phyloP scores from a whole-genome alignment of 73 alveolate species.

The Tetrahymena malaccensis region DNA sequence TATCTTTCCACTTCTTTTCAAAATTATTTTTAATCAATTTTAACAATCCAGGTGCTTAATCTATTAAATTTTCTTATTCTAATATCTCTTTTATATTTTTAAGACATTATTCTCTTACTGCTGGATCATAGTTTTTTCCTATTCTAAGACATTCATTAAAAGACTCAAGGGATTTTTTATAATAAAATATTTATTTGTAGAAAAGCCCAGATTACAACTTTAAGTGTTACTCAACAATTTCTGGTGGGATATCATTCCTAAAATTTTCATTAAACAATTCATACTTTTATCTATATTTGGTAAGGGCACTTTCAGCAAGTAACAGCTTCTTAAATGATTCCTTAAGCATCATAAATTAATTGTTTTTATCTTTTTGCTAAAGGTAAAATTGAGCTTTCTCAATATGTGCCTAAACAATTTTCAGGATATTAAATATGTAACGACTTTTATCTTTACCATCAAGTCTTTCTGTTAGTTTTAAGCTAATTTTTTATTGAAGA shows the following conservation, averaged over 20 bases:
- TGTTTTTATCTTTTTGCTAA: neutral
- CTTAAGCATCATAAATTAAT: neutral
- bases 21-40: neutral
- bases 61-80: neutral
- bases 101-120: neutral
- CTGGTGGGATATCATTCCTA: neutral
- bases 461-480: neutral
- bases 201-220: neutral
- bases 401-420: neutral
- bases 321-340: neutral
- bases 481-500: neutral
- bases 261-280: neutral
- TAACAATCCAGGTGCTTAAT: neutral
- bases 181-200: neutral
- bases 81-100: neutral
- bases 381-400: neutral
- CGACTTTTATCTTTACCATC: neutral
- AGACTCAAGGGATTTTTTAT: neutral
- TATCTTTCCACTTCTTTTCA: neutral
- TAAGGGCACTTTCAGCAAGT: neutral
- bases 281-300: neutral
- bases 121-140: neutral
- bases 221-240: neutral
- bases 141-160: neutral
- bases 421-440: neutral